Percentiles rank a stretch among this genome's conserved stretches.
Conservation (phyloP, 2,329 filamentous ascomycete genomes). For the Periconia sp. region DNA sequence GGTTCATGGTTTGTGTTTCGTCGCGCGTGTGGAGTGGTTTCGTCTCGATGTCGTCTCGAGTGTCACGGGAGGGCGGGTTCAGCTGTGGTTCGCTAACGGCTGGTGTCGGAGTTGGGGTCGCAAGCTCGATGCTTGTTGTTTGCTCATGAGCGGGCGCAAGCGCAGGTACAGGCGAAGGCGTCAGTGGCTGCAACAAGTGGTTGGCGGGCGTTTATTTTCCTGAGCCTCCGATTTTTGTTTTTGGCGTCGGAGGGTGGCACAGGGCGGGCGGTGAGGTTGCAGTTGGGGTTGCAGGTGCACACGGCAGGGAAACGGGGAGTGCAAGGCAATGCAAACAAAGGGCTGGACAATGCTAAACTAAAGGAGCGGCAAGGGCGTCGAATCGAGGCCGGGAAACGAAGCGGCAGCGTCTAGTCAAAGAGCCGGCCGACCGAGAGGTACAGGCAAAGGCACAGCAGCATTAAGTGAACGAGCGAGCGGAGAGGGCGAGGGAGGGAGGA, state of each 20-base stretch:
- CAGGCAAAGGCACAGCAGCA: too few species aligned
- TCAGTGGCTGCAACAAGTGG: conserved; percentile 7
- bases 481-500: not conserved
- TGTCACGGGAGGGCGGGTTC: conserved; percentile 2
- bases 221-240: not conserved
- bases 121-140: not conserved
- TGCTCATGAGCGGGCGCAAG: not conserved
- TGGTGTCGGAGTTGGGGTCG: not conserved
- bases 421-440: conserved; percentile 3
- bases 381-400: not conserved
- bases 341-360: conserved; percentile 1
- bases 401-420: conserved; percentile 24
- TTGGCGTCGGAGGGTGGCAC: not conserved
- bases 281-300: not conserved
- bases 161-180: not conserved
- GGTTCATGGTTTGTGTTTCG: conserved; percentile 36
- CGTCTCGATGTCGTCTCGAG: conserved; percentile 7
- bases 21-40: conserved; percentile 11
- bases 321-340: conserved; percentile 13
- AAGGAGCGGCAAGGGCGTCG: not conserved
- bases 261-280: conserved; percentile 12
- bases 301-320: conserved; percentile 2
- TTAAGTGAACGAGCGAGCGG: too few species aligned
- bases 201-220: not conserved
- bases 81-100: conserved; percentile 2